Evolutionary conservation across 2,329 filamentous ascomycete genomes (phyloP).

Genomic region (Hypoxylon sp.): DNA sequence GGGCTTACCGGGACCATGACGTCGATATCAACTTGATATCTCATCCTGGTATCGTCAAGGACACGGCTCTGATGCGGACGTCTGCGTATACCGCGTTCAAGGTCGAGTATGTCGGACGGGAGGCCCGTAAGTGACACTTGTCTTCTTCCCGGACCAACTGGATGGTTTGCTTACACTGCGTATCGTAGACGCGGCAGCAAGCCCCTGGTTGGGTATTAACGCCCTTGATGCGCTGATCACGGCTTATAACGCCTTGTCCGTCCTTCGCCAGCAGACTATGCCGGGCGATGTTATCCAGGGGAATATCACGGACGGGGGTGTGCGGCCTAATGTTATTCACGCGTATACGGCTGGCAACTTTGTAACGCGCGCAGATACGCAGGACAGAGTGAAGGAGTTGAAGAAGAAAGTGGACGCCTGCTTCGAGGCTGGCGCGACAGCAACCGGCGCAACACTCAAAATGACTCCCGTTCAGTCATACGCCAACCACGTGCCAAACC

Average conservation of each 20-base stretch:
- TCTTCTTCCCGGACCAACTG: not conserved
- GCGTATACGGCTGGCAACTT: slow-evolving; percentile 50
- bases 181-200: slow-evolving; percentile 56
- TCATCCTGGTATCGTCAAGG: slow-evolving; percentile 53
- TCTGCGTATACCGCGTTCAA: slow-evolving; percentile 59
- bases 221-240: slow-evolving; percentile 64
- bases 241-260: slow-evolving; percentile 57
- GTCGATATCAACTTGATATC: slow-evolving; percentile 52
- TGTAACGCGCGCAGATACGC: slow-evolving; percentile 44
- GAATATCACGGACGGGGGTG: slow-evolving; percentile 61
- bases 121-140: slow-evolving; percentile 49
- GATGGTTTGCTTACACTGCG: slow-evolving; percentile 9
- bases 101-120: slow-evolving; percentile 61
- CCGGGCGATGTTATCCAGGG: slow-evolving; percentile 60
- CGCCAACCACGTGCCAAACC: slow-evolving; percentile 63
- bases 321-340: slow-evolving; percentile 64
- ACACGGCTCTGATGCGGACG: slow-evolving; percentile 59
- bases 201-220: slow-evolving; percentile 67
- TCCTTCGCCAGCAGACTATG: slow-evolving; percentile 64
- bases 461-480: slow-evolving; percentile 55
- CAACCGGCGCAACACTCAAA: slow-evolving; percentile 58
- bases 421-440: slow-evolving; percentile 56
- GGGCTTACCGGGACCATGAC: slow-evolving; percentile 52
- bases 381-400: slow-evolving; percentile 51
- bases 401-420: slow-evolving; percentile 54